Conservation (phyloP, 345 rosid species). For the Aurinia saxatilis region DNA sequence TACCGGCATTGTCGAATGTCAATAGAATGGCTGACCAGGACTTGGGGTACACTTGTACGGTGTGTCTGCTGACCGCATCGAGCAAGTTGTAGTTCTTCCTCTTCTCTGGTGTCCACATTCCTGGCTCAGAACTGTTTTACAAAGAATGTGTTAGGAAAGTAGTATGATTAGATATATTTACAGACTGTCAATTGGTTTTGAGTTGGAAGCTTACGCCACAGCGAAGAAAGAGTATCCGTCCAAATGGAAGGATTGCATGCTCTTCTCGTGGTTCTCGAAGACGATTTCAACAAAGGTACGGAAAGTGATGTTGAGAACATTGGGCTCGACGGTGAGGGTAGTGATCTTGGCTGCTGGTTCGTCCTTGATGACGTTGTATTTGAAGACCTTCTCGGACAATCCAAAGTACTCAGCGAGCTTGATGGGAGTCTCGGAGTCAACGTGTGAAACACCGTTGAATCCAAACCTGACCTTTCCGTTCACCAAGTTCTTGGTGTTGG, state of each 20-base stretch:
- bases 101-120: constrained; percentile 73
- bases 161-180: not conserved
- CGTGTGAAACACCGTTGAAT: constrained; percentile 57
- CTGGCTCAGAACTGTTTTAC: constrained; percentile 51
- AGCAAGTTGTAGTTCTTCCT: constrained; percentile 70
- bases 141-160: not conserved
- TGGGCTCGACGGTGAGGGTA: constrained; percentile 28
- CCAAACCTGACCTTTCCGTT: constrained; percentile 54
- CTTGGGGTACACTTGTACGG: constrained; percentile 75
- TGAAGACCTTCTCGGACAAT: constrained; percentile 42
- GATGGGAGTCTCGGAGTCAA: constrained; percentile 44
- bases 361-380: constrained; percentile 43
- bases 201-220: constrained; percentile 46
- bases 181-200: not conserved
- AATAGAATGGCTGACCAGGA: constrained; percentile 80
- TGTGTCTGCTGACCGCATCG: constrained; percentile 82
- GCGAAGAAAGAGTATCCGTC: constrained; percentile 77
- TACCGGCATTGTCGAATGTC: constrained; percentile 88
- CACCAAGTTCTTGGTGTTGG: constrained; percentile 31
- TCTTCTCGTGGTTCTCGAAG: constrained; percentile 70
- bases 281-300: constrained; percentile 64
- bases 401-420: constrained; percentile 63
- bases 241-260: constrained; percentile 57
- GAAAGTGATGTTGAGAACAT: constrained; percentile 56
- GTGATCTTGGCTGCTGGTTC: constrained; percentile 30